Percentiles rank a stretch among this genome's conserved stretches.
phyloP scores from a whole-genome alignment of 2,329 filamentous ascomycete species.

The Scopulariopsis brevicaulis region DNA sequence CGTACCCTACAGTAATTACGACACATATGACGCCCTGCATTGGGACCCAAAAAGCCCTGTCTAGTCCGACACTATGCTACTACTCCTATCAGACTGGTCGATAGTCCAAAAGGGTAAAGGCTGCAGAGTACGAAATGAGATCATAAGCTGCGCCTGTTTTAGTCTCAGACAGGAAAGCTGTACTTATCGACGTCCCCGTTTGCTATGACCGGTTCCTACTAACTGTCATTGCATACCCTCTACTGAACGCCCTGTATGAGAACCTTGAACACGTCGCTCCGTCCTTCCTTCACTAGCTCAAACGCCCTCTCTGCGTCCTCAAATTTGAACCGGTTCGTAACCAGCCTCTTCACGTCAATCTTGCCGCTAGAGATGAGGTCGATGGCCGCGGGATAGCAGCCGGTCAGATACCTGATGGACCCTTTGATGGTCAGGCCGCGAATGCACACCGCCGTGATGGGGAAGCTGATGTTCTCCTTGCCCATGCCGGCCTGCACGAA shows the following conservation, averaged over 20 bases:
- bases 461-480: conserved; percentile 75
- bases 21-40: no score
- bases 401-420: conserved; percentile 78
- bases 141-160: no score
- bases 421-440: conserved; percentile 84
- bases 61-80: no score
- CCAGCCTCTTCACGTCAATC: conserved; percentile 72
- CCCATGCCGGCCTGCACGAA: conserved; percentile 91
- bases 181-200: no score
- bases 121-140: no score
- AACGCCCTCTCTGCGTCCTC: conserved; percentile 78
- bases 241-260: conserved; percentile 16
- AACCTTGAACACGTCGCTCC: conserved; percentile 52
- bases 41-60: no score
- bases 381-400: conserved; percentile 78
- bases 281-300: conserved; percentile 71
- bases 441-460: conserved; percentile 78
- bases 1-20: no score
- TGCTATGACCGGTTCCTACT: no score
- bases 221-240: no score
- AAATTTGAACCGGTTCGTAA: conserved; percentile 69
- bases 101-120: no score
- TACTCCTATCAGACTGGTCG: no score
- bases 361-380: conserved; percentile 62
- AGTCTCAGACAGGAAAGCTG: no score